Conservation (phyloP, 495 filamentous ascomycete genomes). For the Penicillium roqueforti region DNA sequence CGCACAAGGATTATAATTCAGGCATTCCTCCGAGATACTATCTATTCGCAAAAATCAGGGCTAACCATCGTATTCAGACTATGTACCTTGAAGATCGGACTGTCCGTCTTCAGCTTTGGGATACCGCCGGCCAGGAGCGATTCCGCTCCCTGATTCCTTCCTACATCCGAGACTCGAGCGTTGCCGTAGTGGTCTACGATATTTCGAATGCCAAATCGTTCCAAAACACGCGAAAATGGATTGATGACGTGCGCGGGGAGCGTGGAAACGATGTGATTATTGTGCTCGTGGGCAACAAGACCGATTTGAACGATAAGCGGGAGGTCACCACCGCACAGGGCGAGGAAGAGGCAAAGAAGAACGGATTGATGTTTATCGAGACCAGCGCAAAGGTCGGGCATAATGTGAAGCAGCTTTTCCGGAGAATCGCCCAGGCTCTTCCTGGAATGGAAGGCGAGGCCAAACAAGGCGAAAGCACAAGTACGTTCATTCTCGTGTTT, state of each 20-base stretch:
- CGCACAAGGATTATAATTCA: not conserved
- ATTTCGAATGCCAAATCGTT: slow-evolving; percentile 96
- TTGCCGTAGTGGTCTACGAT: slow-evolving; percentile 98
- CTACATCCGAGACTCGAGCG: slow-evolving; percentile 95
- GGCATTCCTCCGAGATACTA: not conserved
- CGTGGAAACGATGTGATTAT: slow-evolving; percentile 98
- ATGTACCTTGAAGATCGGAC: slow-evolving; percentile 99
- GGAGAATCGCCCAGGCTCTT: slow-evolving; percentile 93
- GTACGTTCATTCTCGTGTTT: slow-evolving; percentile 34
- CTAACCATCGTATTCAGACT: slow-evolving; percentile 53
- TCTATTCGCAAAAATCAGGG: not conserved
- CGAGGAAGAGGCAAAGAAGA: slow-evolving; percentile 97
- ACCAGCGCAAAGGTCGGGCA: slow-evolving; percentile 97
- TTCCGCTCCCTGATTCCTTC: slow-evolving; percentile 96
- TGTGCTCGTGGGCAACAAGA: slow-evolving; percentile 98
- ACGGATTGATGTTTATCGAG: slow-evolving; percentile 96
- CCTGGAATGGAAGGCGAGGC: slow-evolving; percentile 94
- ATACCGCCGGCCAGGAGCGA: slow-evolving; percentile 94
- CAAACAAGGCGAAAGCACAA: slow-evolving; percentile 60
- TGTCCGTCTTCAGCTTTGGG: slow-evolving; percentile 95
- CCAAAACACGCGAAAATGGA: slow-evolving; percentile 98
- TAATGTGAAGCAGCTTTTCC: slow-evolving; percentile 95
- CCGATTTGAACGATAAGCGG: slow-evolving; percentile 93
- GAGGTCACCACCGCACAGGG: slow-evolving; percentile 93
- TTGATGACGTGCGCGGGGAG: slow-evolving; percentile 95